Conservation (phyloP, 495 filamentous ascomycete species). For the Penicillium odoratum region DNA sequence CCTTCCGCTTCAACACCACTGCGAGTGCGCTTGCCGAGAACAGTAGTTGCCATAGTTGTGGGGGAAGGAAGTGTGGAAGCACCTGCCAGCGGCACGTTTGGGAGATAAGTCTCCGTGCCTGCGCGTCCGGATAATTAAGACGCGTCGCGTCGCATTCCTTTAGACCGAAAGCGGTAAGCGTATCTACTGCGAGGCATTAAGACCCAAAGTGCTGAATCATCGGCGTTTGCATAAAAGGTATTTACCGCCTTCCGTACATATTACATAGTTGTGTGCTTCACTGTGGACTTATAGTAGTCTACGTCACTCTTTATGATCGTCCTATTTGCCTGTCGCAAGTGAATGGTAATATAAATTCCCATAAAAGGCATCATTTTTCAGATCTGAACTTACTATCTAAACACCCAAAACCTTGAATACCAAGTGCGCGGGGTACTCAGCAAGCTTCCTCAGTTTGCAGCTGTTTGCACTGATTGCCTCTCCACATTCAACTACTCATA, state of each 20-base stretch:
- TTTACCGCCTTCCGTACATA: background rate
- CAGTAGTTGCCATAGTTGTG: conserved; percentile 57
- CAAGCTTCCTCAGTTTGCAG: conserved; percentile 30
- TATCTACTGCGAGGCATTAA: background rate
- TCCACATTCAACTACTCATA: conserved; percentile 12
- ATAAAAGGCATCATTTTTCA: background rate
- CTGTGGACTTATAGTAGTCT: background rate
- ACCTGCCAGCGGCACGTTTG: conserved; percentile 10
- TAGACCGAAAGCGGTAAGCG: conserved; percentile 14
- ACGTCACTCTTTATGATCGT: conserved; percentile 2
- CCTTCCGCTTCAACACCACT: conserved; percentile 50
- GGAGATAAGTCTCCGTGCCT: conserved; percentile 4
- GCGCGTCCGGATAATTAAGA: conserved; percentile 5
- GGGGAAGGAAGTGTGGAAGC: conserved; percentile 7
- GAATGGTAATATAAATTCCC: background rate
- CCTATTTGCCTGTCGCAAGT: background rate
- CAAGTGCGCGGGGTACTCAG: conserved; percentile 1
- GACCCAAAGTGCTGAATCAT: conserved; percentile 7
- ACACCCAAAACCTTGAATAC: background rate
- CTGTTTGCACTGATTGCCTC: conserved; percentile 36
- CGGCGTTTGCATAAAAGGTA: background rate
- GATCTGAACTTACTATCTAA: background rate
- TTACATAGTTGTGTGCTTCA: too few relatives aligned
- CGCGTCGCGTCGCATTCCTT: conserved; percentile 24
- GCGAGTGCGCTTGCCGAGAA: conserved; percentile 63